These are phyloP conservation scores for Penicillium sp. DNA, from an alignment of 2,329 filamentous ascomycete genomes.

Conservation along the genomic window DNA sequence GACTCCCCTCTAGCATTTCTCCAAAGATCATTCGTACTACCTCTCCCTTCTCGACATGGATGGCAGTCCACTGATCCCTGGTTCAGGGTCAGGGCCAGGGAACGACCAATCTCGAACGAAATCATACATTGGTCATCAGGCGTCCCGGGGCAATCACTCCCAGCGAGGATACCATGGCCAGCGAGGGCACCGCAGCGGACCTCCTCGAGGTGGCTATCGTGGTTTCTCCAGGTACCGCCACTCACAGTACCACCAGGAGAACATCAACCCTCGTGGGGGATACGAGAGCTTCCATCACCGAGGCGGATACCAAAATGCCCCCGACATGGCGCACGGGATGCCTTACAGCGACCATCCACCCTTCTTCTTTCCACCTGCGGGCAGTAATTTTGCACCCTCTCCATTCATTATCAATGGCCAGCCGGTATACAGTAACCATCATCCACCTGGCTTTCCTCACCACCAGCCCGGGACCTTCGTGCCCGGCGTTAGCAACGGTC, in stretches of 20 bases:
- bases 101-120: not conserved
- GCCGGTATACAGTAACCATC: not conserved
- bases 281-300: not conserved
- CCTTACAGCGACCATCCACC: conserved; percentile 1
- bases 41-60: conserved; percentile 19
- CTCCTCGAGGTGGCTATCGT: conserved; percentile 5
- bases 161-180: not conserved
- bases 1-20: conserved; percentile 11
- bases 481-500: not conserved
- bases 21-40: conserved; percentile 18
- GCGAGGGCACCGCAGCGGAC: conserved; percentile 6
- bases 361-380: not conserved
- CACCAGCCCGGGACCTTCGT: not conserved
- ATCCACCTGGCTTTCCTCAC: not conserved
- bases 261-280: not conserved
- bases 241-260: not conserved
- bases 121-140: not conserved
- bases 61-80: conserved; percentile 8
- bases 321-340: conserved; percentile 2
- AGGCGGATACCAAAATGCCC: not conserved
- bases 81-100: not conserved
- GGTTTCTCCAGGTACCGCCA: conserved; percentile 2
- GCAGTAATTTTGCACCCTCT: not conserved
- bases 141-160: not conserved
- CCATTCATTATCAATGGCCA: conserved; percentile 3